Conservation (phyloP, 257 asterid genomes). For the Scutellaria barbata region DNA sequence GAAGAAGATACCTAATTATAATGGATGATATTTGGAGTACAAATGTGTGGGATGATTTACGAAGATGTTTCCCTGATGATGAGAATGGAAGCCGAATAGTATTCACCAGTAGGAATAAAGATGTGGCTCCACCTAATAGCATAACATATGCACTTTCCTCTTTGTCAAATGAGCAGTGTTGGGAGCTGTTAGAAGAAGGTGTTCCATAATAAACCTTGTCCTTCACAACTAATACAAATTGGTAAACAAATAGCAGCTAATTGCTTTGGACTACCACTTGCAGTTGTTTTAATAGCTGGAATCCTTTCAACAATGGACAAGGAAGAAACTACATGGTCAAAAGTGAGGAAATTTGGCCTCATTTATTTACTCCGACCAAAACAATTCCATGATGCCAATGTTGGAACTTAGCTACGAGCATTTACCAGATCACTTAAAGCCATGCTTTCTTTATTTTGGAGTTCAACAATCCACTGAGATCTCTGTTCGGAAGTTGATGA, state of each 20-base stretch:
- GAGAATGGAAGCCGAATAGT: constrained; percentile 44
- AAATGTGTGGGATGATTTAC: constrained; percentile 34
- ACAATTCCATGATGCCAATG: constrained; percentile 19
- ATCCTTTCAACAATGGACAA: constrained; percentile 30
- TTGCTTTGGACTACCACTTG: constrained; percentile 49
- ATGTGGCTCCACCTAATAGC: constrained; percentile 25
- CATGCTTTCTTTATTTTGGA: constrained; percentile 46
- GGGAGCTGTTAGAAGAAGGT: constrained; percentile 45
- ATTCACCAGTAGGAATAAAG: constrained; percentile 39
- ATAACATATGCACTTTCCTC: constrained; percentile 19
- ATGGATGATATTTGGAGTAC: constrained; percentile 53
- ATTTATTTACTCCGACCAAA: background rate
- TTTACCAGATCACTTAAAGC: constrained; percentile 42
- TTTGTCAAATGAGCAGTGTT: constrained; percentile 32
- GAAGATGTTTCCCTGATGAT: constrained; percentile 22
- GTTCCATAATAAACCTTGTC: constrained; percentile 31
- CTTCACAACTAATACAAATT: constrained; percentile 22
- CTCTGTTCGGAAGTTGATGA: constrained; percentile 12
- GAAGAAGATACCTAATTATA: constrained; percentile 42
- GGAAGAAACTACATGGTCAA: constrained; percentile 34
- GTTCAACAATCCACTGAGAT: constrained; percentile 33
- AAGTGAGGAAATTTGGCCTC: constrained; percentile 34
- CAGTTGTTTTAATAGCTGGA: constrained; percentile 49
- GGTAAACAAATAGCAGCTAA: constrained; percentile 36
- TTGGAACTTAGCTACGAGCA: constrained; percentile 44